Evolutionary conservation across 768 basidiomycete species (phyloP), one percentile per base, ranked within the genome.

Genomic region (Leccinum variicolor): DNA sequence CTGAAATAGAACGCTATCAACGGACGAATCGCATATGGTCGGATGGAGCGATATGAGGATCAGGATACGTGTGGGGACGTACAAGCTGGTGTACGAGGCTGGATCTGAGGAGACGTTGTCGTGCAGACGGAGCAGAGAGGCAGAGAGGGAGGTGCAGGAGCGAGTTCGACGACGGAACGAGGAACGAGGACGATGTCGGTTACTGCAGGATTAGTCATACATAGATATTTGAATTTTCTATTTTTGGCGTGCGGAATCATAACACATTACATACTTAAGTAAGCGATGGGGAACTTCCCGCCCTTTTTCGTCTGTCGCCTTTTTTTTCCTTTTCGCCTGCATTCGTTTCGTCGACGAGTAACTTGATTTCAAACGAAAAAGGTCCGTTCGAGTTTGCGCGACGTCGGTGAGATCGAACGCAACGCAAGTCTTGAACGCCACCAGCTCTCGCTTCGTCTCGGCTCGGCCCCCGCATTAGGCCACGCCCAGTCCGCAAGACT

Each of bases 31-130:
- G 53, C 39, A 19, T 19, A 19, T 17, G 17, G 56, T 26, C 26
- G 64, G 59, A 31, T 63, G 66, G 53, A 67, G 62, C 7, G 65
- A 54, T 1, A 62, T 64, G 63, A 66, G 72, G 43, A 79, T 91
- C 56, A 82, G 84, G 55, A 79, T 92, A 29, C 75, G 78, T 50
- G 63, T 77, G 56, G 79, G 83, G 43, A 78, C 78, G 59, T 92
- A 90, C 78, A 87, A 84, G 71, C 64, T 92, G 28, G 72, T 86
- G 70, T 89, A 88, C 66, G 87, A 86, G 66, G 76, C 69, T 2
- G 86, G 84, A 39, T 73, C 77, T n/a, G 89, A 89, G 69, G 87
- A 89, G 46, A 64, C 71, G 31, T 48, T 84, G 23, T 75, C 74
- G 73, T 80, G 81, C 39, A 19, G 58, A 51, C 67, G 76, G 55